Evolutionary conservation across 2,329 filamentous ascomycete species (phyloP), one percentile per base, ranked within the genome.

Genomic region (Monilinia laxa): DNA sequence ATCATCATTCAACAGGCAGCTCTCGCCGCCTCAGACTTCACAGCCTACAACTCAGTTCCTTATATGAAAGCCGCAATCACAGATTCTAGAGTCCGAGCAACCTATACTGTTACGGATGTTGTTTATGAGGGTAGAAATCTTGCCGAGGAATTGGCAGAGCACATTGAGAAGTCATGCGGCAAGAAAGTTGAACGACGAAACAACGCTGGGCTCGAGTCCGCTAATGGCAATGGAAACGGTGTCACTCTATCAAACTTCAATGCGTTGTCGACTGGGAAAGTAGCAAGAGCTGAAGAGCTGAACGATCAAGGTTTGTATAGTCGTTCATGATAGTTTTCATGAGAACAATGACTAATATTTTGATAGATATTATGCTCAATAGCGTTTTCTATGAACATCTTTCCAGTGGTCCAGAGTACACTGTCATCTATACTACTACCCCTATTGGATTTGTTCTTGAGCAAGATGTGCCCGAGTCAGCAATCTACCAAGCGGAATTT

Each of bases 1-100:
- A 80, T 96, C 67, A 77, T 97, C 71, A 84, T 96, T 69, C 86
- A 87, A 40, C 92, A 97, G 76, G 88, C 90, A 14, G 90, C 90
- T 71, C 83, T 93, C 66, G 87, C 88, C 71, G 84, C 87, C 53
- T 81, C 82, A 69, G 92, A 96, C 77, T 87, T 94, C 73, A 79
- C 80, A 80, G 67, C 74, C 72, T 76, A 18, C n/a, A 79, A 78
- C 75, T 78, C 75, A 79, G 80, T 70, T 81, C 85, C 81, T 75
- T 84, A 77, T 83, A 51, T 76, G 7, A 71, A 65, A 80, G 80
- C 83, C 77, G 70, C 70, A 2, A 14, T 73, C 16, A 28, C 55
- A 4, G 67, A 73, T 63, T 23, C 62, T 12, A 64, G 62, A 18
- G 70, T 74, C 3, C 51, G 71, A 28, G 68, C 69, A 4, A 64